Conservation (phyloP, 2,329 filamentous ascomycete genomes). For the Westerdykella sp. region DNA sequence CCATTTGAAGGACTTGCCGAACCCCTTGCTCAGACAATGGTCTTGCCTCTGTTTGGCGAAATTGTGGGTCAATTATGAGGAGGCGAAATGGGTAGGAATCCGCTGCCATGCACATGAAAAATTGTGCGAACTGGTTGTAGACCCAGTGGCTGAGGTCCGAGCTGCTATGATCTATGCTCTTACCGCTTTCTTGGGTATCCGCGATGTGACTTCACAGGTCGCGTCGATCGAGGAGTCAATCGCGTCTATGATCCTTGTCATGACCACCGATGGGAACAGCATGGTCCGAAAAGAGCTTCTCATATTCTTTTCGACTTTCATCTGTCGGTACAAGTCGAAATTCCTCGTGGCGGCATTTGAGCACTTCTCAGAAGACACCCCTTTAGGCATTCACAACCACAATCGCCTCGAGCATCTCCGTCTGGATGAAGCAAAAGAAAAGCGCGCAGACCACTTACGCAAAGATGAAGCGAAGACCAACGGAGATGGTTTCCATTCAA, state of each 20-base stretch:
- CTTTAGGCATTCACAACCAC: not conserved
- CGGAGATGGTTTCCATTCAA: slow-evolving; percentile 2
- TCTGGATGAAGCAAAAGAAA: slow-evolving; percentile 51
- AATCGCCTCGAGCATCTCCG: not conserved
- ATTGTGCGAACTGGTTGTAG: slow-evolving; percentile 72
- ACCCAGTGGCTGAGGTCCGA: slow-evolving; percentile 85
- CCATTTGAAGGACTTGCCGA: slow-evolving; percentile 79
- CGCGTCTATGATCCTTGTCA: slow-evolving; percentile 79
- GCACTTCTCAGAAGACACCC: slow-evolving; percentile 62
- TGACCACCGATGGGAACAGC: slow-evolving; percentile 89
- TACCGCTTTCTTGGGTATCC: slow-evolving; percentile 89
- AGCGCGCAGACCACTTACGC: not conserved
- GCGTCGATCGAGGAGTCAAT: slow-evolving; percentile 86
- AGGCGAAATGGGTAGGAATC: slow-evolving; percentile 96
- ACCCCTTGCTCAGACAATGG: slow-evolving; percentile 87
- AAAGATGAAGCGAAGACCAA: slow-evolving; percentile 15
- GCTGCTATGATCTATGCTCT: slow-evolving; percentile 90
- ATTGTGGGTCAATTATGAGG: slow-evolving; percentile 82
- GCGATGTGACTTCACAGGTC: slow-evolving; percentile 84
- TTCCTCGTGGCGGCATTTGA: slow-evolving; percentile 90
- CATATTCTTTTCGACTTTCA: slow-evolving; percentile 88
- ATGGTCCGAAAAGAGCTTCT: slow-evolving; percentile 90
- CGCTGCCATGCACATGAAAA: slow-evolving; percentile 76
- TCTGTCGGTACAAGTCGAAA: slow-evolving; percentile 83
- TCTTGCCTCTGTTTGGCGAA: slow-evolving; percentile 93